Conservation (phyloP, 1,139 yeast species). For the Lipomyces yarrowii region DNA sequence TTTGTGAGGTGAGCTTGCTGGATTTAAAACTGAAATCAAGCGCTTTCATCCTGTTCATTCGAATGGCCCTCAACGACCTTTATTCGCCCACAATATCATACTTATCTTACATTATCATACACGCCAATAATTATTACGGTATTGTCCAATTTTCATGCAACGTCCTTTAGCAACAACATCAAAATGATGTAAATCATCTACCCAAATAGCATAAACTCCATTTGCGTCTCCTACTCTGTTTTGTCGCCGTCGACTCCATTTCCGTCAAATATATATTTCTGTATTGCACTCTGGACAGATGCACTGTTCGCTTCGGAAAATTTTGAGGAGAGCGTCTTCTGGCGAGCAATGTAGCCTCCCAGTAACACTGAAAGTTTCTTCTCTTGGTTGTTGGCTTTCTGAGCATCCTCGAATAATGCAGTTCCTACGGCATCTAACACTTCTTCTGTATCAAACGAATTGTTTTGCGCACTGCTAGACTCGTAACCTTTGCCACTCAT, state of each 20-base stretch:
- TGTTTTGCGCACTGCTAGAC: background rate
- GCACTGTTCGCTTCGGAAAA: constrained; percentile 34
- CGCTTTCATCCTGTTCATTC: background rate
- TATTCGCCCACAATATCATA: background rate
- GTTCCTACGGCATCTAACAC: constrained; percentile 31
- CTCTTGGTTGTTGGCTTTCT: constrained; percentile 44
- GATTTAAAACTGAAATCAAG: background rate
- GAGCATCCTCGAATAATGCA: constrained; percentile 37
- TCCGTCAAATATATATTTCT: constrained; percentile 23
- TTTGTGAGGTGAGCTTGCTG: background rate
- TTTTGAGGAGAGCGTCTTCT: constrained; percentile 40
- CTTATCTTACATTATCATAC: background rate
- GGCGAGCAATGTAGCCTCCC: constrained; percentile 46
- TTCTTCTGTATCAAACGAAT: constrained; percentile 14
- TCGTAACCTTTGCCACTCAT: background rate
- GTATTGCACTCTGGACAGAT: constrained; percentile 19
- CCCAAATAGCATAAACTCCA: background rate
- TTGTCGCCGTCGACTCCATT: background rate
- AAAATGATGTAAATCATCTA: background rate
- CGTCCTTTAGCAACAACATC: no score
- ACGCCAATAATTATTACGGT: background rate
- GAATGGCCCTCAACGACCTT: background rate
- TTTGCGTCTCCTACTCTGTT: background rate
- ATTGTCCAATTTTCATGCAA: background rate
- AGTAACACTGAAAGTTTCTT: constrained; percentile 41